Percentiles rank a stretch among this genome's conserved stretches.
These are phyloP conservation scores for Colletotrichum viniferum DNA, from an alignment of 2,329 filamentous ascomycete genomes.

Conservation along the genomic window DNA sequence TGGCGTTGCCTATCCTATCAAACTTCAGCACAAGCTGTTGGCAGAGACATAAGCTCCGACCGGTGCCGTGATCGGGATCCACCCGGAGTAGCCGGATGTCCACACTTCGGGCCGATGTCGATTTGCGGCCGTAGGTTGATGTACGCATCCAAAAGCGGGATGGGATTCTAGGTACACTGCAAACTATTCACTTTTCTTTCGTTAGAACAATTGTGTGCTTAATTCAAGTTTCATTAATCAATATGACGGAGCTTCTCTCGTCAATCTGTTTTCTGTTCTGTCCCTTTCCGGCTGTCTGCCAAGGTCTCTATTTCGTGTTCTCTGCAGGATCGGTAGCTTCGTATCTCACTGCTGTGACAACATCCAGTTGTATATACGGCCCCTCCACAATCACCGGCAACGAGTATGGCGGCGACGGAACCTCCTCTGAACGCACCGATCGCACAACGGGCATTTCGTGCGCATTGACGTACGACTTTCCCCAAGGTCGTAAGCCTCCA, in stretches of 20 bases:
- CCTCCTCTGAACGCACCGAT: neutral
- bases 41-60: neutral
- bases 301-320: neutral
- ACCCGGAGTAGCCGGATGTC: neutral
- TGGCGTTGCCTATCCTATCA: neutral
- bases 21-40: neutral
- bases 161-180: too few species aligned
- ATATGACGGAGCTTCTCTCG: neutral
- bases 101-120: neutral
- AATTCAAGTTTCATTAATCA: neutral
- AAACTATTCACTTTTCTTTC: too few species aligned
- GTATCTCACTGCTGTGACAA: slow-evolving; percentile 45
- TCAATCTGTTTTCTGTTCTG: neutral
- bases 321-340: slow-evolving; percentile 27
- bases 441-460: neutral
- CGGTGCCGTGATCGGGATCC: neutral
- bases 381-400: neutral
- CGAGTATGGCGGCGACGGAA: neutral
- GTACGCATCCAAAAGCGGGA: too few species aligned
- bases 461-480: neutral
- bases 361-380: slow-evolving; percentile 44
- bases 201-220: too few species aligned
- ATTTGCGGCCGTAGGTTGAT: neutral
- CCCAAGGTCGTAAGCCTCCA: slow-evolving; percentile 1
- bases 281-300: neutral